Evolutionary conservation across 768 basidiomycete genomes (phyloP).

Genomic region (Tricholoma terreum): DNA sequence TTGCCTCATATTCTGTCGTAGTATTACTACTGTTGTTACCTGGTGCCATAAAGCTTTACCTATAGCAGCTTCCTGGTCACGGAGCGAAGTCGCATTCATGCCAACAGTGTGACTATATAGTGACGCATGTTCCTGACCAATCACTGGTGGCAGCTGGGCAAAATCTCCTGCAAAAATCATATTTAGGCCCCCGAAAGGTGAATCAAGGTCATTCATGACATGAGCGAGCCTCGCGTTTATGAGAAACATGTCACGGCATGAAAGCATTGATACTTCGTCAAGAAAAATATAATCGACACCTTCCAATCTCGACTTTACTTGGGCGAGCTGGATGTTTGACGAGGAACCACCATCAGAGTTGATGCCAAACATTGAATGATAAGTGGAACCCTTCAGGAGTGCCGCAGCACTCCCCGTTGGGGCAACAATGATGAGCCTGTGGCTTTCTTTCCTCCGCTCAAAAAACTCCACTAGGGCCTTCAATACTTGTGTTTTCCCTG

Average conservation of each 20-base stretch:
- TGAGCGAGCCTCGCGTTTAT: constrained; percentile 25
- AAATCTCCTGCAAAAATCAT: constrained; percentile 45
- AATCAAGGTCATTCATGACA: constrained; percentile 14
- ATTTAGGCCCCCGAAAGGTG: constrained; percentile 35
- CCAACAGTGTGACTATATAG: constrained; percentile 20
- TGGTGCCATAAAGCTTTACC: constrained; percentile 30
- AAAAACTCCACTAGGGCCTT: constrained; percentile 23
- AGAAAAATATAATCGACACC: constrained; percentile 40
- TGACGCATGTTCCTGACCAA: constrained; percentile 13
- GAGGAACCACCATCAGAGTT: not conserved
- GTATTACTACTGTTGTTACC: constrained; percentile 24
- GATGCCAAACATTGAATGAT: constrained; percentile 31
- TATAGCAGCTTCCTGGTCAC: constrained; percentile 18
- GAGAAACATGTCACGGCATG: constrained; percentile 27
- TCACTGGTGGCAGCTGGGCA: constrained; percentile 38
- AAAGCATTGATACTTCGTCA: constrained; percentile 45
- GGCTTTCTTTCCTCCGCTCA: constrained; percentile 11
- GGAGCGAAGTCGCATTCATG: not conserved
- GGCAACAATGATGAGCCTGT: constrained; percentile 23
- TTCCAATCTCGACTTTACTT: constrained; percentile 14
- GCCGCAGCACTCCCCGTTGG: constrained; percentile 32
- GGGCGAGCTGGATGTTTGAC: not conserved
- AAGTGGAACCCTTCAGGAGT: constrained; percentile 30
- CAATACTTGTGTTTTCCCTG: constrained; percentile 28
- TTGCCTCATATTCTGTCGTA: constrained; percentile 35